Percentiles rank a stretch among this genome's conserved stretches.
These are phyloP conservation scores for Skeletonema potamos DNA, from an alignment of 108 stramenopile genomes.

Conservation along the genomic window DNA sequence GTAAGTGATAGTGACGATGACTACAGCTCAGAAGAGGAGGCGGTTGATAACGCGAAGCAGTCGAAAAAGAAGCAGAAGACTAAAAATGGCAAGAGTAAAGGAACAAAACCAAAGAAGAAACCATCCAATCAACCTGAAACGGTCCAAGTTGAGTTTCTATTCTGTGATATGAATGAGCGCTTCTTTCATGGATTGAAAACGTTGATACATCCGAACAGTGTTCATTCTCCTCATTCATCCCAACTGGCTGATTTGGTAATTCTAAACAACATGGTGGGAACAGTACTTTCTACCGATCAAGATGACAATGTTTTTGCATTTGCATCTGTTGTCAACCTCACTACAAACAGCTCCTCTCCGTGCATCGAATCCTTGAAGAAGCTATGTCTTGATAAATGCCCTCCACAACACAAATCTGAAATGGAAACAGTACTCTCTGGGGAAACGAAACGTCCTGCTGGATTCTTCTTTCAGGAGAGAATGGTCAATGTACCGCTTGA, in stretches of 20 bases:
- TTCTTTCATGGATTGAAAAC: slow-evolving; percentile 84
- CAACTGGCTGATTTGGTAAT: slow-evolving; percentile 73
- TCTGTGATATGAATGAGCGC: slow-evolving; percentile 81
- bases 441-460: slow-evolving; percentile 77
- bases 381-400: slow-evolving; percentile 63
- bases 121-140: slow-evolving; percentile 52
- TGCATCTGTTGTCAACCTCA: slow-evolving; percentile 79
- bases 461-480: slow-evolving; percentile 81
- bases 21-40: slow-evolving; percentile 38
- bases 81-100: slow-evolving; percentile 35
- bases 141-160: slow-evolving; percentile 77
- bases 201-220: slow-evolving; percentile 44
- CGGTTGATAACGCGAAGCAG: slow-evolving; percentile 25
- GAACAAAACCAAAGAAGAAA: slow-evolving; percentile 34
- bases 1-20: slow-evolving; percentile 45
- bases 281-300: slow-evolving; percentile 69
- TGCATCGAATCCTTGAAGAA: slow-evolving; percentile 65
- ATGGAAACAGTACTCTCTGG: slow-evolving; percentile 73
- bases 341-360: slow-evolving; percentile 52
- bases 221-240: slow-evolving; percentile 68
- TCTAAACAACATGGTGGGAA: slow-evolving; percentile 72
- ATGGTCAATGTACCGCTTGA: slow-evolving; percentile 87
- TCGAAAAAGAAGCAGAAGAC: slow-evolving; percentile 39
- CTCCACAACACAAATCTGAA: slow-evolving; percentile 62
- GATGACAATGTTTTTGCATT: slow-evolving; percentile 77